These are phyloP conservation scores for Moesziomyces sp. DNA, from an alignment of 1,284 basidiomycete species.

Conservation along the genomic window DNA sequence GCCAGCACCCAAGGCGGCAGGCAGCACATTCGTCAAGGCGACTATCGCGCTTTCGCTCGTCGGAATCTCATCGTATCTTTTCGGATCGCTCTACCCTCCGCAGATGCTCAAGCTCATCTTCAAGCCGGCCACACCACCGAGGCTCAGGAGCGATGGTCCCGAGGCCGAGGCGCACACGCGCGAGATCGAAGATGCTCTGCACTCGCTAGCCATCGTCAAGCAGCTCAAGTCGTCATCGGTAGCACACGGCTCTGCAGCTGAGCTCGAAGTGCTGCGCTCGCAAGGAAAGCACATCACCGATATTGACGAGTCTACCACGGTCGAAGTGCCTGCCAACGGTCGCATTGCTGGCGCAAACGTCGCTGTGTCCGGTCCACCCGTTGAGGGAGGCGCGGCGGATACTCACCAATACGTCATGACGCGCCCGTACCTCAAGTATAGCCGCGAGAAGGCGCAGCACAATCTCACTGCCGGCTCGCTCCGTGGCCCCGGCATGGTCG, in stretches of 20 bases:
- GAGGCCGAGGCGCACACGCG: slow-evolving; percentile 75
- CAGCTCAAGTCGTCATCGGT: slow-evolving; percentile 30
- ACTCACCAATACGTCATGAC: slow-evolving; percentile 61
- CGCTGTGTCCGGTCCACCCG: slow-evolving; percentile 24
- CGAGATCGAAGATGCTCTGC: slow-evolving; percentile 77
- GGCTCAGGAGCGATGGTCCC: slow-evolving; percentile 74
- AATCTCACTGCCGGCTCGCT: slow-evolving; percentile 85
- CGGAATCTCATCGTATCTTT: slow-evolving; percentile 69
- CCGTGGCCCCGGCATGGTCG: slow-evolving; percentile 74
- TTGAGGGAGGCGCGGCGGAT: slow-evolving; percentile 38
- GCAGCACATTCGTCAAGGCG: slow-evolving; percentile 32
- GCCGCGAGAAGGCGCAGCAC: slow-evolving; percentile 79
- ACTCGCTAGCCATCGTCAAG: slow-evolving; percentile 73
- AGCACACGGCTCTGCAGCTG: slow-evolving; percentile 30
- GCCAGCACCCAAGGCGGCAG: slow-evolving; percentile 17
- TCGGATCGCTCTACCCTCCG: slow-evolving; percentile 77
- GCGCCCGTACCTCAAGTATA: slow-evolving; percentile 78
- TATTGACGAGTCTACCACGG: slow-evolving; percentile 27
- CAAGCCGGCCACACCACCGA: slow-evolving; percentile 78
- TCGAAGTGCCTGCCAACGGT: slow-evolving; percentile 35
- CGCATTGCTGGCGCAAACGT: slow-evolving; percentile 23
- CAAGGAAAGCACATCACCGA: slow-evolving; percentile 29
- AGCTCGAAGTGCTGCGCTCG: slow-evolving; percentile 33
- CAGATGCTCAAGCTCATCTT: slow-evolving; percentile 75
- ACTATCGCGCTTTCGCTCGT: slow-evolving; percentile 46